Conservation (phyloP, 345 rosid species). For the Trapa bicornis region DNA sequence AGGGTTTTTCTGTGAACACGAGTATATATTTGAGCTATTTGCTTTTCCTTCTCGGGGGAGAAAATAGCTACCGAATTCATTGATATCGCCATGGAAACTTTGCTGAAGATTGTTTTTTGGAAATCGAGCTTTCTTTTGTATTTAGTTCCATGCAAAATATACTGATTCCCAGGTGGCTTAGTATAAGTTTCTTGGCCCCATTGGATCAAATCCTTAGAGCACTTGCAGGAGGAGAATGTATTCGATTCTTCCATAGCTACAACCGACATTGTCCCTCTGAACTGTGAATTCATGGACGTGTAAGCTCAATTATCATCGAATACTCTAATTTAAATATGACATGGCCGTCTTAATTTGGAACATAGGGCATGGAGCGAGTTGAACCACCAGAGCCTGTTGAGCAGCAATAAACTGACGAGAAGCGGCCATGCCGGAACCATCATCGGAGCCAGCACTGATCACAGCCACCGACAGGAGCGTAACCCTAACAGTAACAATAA, state of each 20-base stretch:
- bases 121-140: background rate
- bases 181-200: background rate
- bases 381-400: constrained; percentile 7
- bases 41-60: background rate
- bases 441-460: constrained; percentile 7
- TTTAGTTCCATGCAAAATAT: background rate
- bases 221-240: no score
- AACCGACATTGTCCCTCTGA: no score
- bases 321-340: background rate
- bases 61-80: background rate
- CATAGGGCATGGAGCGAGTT: constrained; percentile 9
- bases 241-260: no score
- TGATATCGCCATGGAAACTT: no score
- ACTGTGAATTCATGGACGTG: background rate
- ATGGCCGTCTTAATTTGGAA: background rate
- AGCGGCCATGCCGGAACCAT: background rate
- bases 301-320: background rate
- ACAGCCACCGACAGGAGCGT: constrained; percentile 3
- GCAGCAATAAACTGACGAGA: background rate
- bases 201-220: no score
- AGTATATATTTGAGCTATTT: background rate
- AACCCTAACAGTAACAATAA: constrained; percentile 2
- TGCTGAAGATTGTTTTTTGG: no score
- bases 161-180: background rate
- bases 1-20: background rate